Evolutionary conservation across 306 rosid species (phyloP), one percentile per base, ranked within the genome.

Genomic region (Vigna nakashimae): DNA sequence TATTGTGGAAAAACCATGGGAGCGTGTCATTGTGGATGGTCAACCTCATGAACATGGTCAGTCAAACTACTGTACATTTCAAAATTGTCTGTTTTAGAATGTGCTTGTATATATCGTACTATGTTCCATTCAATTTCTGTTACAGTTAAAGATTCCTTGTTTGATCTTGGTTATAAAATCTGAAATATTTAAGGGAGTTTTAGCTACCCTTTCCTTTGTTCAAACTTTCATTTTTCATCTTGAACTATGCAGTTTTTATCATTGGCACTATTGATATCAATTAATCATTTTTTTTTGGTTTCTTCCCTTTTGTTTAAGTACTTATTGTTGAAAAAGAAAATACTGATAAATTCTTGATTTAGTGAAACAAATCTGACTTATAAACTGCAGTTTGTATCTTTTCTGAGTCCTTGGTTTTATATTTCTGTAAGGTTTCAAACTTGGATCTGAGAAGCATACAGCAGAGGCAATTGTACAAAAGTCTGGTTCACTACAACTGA

Each of bases 1-100:
- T 56, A 95, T 95, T 69, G 92, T 89, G 79, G 96, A 92, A 88
- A 95, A 91, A 82, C 97, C 99, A 9, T 95, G 99, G 99, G 98
- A 92, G 78, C 98, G 98, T 70, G 86, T 86, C 53, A 57, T 20
- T 69, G 59, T 91, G 55, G 89, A 90, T 76, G 97, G 97, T 73
- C 91, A 88, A 81, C 88, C 86, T 53, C 99, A 95, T 84, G 73
- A 86, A 26, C 99, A 95, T 71, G 97, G 99, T 95, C 69, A 86
- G 99, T 83, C 71, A 78, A 71, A 80, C 65, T 46, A 55, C 43
- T 48, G 17, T 62, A 65, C 5, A 9, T 4, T 69, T 43, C 24
- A 36, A 56, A 74, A 14, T 79, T 59, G 16, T 52, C 53, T 49
- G 76, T 69, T 38, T 65, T 28, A 57, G 32, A 56, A 69, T 56